Conservation (phyloP, 345 rosid genomes). For the Euclidium syriacum region DNA sequence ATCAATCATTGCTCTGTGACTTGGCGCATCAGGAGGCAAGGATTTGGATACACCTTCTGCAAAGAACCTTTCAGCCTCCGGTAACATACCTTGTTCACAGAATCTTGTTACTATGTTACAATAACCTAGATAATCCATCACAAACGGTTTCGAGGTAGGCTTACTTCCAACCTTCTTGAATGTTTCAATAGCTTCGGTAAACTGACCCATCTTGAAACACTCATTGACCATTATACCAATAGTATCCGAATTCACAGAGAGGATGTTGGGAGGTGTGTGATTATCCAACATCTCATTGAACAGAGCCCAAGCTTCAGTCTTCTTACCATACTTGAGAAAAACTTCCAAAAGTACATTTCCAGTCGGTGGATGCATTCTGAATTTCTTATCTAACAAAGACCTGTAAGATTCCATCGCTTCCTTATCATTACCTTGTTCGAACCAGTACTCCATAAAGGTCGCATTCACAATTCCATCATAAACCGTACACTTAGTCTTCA, state of each 20-base stretch:
- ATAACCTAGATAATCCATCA: slow-evolving; percentile 80
- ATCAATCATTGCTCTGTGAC: slow-evolving; percentile 70
- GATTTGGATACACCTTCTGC: slow-evolving; percentile 53
- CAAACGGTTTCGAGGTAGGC: slow-evolving; percentile 63
- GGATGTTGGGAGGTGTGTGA: slow-evolving; percentile 77
- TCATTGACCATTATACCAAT: slow-evolving; percentile 83
- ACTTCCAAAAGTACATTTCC: slow-evolving; percentile 81
- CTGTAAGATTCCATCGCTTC: slow-evolving; percentile 81
- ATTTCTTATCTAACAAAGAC: slow-evolving; percentile 71
- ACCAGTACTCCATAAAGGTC: slow-evolving; percentile 93
- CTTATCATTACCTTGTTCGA: slow-evolving; percentile 74
- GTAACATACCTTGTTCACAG: slow-evolving; percentile 73
- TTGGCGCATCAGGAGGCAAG: slow-evolving; percentile 67
- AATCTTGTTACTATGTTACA: slow-evolving; percentile 66
- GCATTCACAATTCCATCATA: slow-evolving; percentile 92
- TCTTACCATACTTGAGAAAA: slow-evolving; percentile 65
- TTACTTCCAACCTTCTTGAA: slow-evolving; percentile 75
- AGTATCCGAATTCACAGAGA: slow-evolving; percentile 84
- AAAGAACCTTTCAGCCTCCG: slow-evolving; percentile 64
- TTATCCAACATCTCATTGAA: slow-evolving; percentile 83
- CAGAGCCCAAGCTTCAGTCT: slow-evolving; percentile 59
- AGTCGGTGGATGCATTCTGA: slow-evolving; percentile 75
- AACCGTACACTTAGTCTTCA: slow-evolving; percentile 69
- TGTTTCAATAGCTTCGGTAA: slow-evolving; percentile 51
- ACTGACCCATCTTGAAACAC: slow-evolving; percentile 71